These are phyloP conservation scores for Zalaria obscura DNA, from an alignment of 2,329 filamentous ascomycete genomes.

Conservation along the genomic window DNA sequence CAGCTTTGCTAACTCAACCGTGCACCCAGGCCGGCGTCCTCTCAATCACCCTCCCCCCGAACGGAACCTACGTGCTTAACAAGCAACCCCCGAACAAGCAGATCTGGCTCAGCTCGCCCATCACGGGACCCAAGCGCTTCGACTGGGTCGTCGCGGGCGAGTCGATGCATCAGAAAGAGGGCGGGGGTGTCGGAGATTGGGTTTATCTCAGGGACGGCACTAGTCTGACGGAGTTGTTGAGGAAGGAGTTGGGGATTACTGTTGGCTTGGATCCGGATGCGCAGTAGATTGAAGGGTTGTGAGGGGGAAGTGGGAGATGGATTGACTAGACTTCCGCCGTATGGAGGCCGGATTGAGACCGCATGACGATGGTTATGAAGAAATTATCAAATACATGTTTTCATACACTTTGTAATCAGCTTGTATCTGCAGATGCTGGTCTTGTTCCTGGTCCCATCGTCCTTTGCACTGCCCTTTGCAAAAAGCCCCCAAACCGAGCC, in stretches of 20 bases:
- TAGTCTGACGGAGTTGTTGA: conserved; percentile 57
- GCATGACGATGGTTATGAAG: too few relatives aligned
- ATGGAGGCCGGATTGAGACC: too few relatives aligned
- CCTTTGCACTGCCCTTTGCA: too few relatives aligned
- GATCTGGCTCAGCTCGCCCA: conserved; percentile 89
- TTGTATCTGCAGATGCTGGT: too few relatives aligned
- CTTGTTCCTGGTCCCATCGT: too few relatives aligned
- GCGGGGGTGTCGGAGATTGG: conserved; percentile 62
- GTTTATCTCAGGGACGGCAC: conserved; percentile 76
- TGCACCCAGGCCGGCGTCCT: conserved; percentile 63
- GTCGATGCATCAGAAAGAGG: conserved; percentile 65
- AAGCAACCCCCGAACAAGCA: conserved; percentile 97
- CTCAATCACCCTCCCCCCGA: conserved; percentile 52
- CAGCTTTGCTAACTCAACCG: too few relatives aligned
- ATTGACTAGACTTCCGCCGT: too few relatives aligned
- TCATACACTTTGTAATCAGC: too few relatives aligned
- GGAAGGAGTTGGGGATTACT: conserved; percentile 60
- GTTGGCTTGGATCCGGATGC: conserved; percentile 22
- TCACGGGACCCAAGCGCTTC: conserved; percentile 84
- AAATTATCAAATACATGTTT: too few relatives aligned
- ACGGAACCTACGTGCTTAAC: conserved; percentile 86
- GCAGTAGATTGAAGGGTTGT: too few relatives aligned
- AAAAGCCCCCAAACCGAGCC: too few relatives aligned
- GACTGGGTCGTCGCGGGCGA: conserved; percentile 72
- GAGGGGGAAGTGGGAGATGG: too few relatives aligned